These are phyloP conservation scores for Gyromitra esculenta DNA, from an alignment of 2,329 filamentous ascomycete species.

Conservation along the genomic window DNA sequence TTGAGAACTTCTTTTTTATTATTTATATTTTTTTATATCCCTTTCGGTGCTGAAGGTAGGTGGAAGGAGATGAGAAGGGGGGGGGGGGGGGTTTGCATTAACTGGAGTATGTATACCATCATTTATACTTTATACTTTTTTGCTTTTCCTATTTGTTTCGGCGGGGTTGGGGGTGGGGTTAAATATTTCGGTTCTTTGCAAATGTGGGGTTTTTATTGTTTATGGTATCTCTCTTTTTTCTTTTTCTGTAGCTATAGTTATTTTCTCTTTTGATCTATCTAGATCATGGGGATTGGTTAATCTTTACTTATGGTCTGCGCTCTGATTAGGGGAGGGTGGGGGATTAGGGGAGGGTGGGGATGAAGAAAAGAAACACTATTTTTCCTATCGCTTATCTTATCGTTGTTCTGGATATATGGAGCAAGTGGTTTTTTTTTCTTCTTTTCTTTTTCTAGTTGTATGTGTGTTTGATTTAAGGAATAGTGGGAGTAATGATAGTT, in stretches of 20 bases:
- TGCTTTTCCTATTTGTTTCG: constrained; percentile 10
- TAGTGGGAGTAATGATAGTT: not conserved
- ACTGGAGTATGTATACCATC: constrained; percentile 39
- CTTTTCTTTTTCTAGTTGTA: not conserved
- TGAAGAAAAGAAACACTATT: not conserved
- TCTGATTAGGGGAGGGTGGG: too few relatives aligned
- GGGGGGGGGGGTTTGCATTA: constrained; percentile 46
- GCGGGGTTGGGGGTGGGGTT: constrained; percentile 1
- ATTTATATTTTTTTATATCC: constrained; percentile 1
- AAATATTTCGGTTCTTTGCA: constrained; percentile 3
- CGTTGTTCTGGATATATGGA: too few relatives aligned
- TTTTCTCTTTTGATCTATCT: not conserved
- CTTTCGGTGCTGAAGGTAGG: not conserved
- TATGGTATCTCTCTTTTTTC: constrained; percentile 6
- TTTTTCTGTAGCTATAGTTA: constrained; percentile 7
- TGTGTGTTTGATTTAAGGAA: constrained; percentile 2
- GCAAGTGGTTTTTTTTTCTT: not conserved
- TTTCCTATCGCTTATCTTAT: not conserved
- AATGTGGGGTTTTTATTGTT: constrained; percentile 18
- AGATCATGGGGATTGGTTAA: not conserved
- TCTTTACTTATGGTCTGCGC: not conserved
- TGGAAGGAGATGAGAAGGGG: not conserved
- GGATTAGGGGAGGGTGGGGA: too few relatives aligned
- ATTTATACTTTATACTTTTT: constrained; percentile 52
- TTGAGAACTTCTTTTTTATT: constrained; percentile 41